Base-by-base conservation (phyloP, 345 rosid species). In the Eutrema heterophyllum region DNA sequence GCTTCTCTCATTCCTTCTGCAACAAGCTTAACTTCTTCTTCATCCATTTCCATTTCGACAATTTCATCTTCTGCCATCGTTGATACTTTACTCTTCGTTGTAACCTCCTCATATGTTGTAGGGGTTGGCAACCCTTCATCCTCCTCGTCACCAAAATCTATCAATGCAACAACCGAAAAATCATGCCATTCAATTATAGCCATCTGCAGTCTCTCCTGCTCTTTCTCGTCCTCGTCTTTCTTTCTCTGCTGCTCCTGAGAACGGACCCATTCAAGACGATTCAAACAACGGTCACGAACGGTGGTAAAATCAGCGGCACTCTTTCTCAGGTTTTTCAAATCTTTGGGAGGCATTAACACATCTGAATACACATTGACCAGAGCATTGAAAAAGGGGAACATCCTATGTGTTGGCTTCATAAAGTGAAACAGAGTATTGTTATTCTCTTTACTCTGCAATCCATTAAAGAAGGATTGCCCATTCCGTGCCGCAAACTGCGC, bases 181-280 rank as follows among this genome's bases (percentile, higher is more conserved):
- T 88, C 94, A 83, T 88, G 94, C 94, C 97, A 91, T 73, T 88
- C 97, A 68, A 90, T 90, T 92, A 86, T 85, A 26, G 89, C 90
- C 97, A 90, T 88, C 70, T 85, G 97, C 56, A 84, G 63, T 64
- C 97, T 80, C 83, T 90, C 97, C 75, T 74, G 92, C 82, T 90
- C 93, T 48, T 85, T 81, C 78, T 88, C 97, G 50, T 90, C 97
- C 73, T 88, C 97, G 38, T 89, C 92, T 70, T 80, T 86, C 82
- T 88, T 93, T 78, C 89, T 85, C 2, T 90, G 89, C 80, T 88
- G 88, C 84, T 88, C 94, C 79, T 88, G 92, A 0, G 87, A 85
- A 7, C 77, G 88, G 41, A 88, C 97, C 97, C 97, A 88, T 69
- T 90, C 97, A 68, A 90, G 68, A 44, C 90, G 87, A 81, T 88